Evolutionary conservation across 179 eudicot genomes (phyloP).

Genomic region (Spinacia oleracea): DNA sequence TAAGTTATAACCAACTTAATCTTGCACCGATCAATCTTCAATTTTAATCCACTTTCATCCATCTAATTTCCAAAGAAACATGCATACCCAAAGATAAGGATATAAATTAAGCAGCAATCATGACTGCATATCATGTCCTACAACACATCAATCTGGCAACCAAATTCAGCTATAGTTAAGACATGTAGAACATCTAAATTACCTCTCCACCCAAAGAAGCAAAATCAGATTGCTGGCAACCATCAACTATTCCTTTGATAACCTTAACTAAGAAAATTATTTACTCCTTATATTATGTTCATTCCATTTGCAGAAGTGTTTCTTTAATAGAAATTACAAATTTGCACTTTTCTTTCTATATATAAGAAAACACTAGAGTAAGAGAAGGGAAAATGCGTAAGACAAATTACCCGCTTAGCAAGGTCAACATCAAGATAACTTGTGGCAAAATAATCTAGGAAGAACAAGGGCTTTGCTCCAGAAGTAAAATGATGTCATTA

Average conservation of each 20-base stretch:
- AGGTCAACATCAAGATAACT: conserved; percentile 91
- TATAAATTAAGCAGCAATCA: background rate
- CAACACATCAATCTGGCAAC: background rate
- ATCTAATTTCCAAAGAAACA: background rate
- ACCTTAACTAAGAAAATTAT: conserved; percentile 48
- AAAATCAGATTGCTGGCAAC: conserved; percentile 92
- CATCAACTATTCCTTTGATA: conserved; percentile 85
- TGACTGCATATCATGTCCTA: background rate
- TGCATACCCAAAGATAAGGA: background rate
- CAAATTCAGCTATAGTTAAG: background rate
- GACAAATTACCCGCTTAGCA: conserved; percentile 67
- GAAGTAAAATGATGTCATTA: conserved; percentile 91
- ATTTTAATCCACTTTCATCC: background rate
- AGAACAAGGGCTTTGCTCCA: conserved; percentile 92
- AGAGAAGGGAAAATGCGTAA: background rate
- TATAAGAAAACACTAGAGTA: background rate
- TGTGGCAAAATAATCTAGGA: conserved; percentile 94
- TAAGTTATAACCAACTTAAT: background rate
- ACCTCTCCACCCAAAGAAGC: conserved; percentile 96
- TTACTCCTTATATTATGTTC: background rate
- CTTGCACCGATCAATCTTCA: background rate
- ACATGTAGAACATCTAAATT: conserved; percentile 14
- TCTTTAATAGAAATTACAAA: background rate
- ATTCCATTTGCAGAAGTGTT: background rate
- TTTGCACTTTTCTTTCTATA: background rate